These are phyloP conservation scores for Populus hybrid DNA, from an alignment of 441 rosid genomes.

Conservation along the genomic window DNA sequence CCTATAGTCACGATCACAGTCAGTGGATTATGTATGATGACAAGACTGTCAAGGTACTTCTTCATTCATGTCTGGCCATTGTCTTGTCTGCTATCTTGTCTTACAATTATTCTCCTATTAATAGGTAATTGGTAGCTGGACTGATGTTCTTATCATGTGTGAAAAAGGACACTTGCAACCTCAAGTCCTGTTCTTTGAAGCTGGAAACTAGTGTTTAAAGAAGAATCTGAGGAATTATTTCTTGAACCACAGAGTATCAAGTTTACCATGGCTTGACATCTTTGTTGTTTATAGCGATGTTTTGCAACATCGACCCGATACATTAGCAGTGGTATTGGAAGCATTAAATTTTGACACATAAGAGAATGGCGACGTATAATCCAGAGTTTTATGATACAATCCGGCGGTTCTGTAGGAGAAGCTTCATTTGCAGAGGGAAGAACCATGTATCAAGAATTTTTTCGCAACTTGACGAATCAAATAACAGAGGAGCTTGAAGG, in stretches of 20 bases:
- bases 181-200: constrained; percentile 87
- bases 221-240: constrained; percentile 20
- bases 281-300: constrained; percentile 4
- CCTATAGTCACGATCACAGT: constrained; percentile 70
- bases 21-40: constrained; percentile 96
- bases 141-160: constrained; percentile 69
- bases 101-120: constrained; percentile 11
- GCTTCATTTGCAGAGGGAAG: constrained; percentile 21
- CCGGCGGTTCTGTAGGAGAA: constrained; percentile 25
- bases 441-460: constrained; percentile 19
- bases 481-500: constrained; percentile 23
- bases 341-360: not conserved
- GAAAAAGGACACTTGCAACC: constrained; percentile 90
- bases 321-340: not conserved
- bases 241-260: constrained; percentile 17
- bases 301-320: constrained; percentile 11
- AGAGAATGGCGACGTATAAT: constrained; percentile 18
- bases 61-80: constrained; percentile 4
- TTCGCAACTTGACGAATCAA: constrained; percentile 1
- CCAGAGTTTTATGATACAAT: constrained; percentile 18
- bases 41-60: constrained; percentile 81
- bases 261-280: constrained; percentile 13
- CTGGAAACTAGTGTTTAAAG: constrained; percentile 43
- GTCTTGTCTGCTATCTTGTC: not conserved
- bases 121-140: constrained; percentile 86